These are phyloP conservation scores for Aspergillus novoparasiticus DNA, from an alignment of 2,329 filamentous ascomycete genomes.

Conservation along the genomic window DNA sequence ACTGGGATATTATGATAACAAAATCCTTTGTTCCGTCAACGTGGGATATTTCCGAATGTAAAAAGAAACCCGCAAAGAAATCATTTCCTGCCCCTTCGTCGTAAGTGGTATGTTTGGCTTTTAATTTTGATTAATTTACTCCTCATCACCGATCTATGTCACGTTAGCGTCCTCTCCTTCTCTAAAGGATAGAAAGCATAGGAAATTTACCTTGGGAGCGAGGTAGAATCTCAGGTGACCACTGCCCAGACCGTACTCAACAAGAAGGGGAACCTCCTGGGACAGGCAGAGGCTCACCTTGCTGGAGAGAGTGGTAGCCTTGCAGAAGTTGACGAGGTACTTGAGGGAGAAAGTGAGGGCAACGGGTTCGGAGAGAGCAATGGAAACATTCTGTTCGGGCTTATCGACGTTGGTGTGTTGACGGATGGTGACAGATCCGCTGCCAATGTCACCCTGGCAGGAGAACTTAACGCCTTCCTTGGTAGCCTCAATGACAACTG, in stretches of 20 bases:
- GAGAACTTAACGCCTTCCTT: slow-evolving; percentile 98
- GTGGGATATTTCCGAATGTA: slow-evolving; percentile 29
- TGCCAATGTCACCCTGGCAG: slow-evolving; percentile 92
- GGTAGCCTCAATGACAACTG: slow-evolving; percentile 91
- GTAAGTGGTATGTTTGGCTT: slow-evolving; percentile 30
- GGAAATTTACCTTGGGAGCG: slow-evolving; percentile 80
- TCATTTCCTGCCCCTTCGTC: slow-evolving; percentile 50
- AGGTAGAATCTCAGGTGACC: slow-evolving; percentile 97
- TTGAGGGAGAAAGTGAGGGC: slow-evolving; percentile 96
- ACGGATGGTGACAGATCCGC: slow-evolving; percentile 88
- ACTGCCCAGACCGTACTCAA: slow-evolving; percentile 84
- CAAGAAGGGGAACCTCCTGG: slow-evolving; percentile 91
- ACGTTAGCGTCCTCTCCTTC: neutral
- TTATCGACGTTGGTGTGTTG: slow-evolving; percentile 89
- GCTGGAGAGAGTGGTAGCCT: slow-evolving; percentile 80
- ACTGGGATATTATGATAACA: slow-evolving; percentile 24
- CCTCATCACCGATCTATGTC: slow-evolving; percentile 64
- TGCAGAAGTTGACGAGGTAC: slow-evolving; percentile 99
- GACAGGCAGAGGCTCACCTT: slow-evolving; percentile 91
- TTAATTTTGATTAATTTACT: slow-evolving; percentile 37
- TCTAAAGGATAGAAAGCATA: neutral
- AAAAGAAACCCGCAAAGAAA: slow-evolving; percentile 28
- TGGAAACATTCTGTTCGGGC: slow-evolving; percentile 80
- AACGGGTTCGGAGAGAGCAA: slow-evolving; percentile 89
- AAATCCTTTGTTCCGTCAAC: slow-evolving; percentile 13